Base-by-base conservation (phyloP, 2,329 filamentous ascomycete species). In the Dactylonectria estremocensis region DNA sequence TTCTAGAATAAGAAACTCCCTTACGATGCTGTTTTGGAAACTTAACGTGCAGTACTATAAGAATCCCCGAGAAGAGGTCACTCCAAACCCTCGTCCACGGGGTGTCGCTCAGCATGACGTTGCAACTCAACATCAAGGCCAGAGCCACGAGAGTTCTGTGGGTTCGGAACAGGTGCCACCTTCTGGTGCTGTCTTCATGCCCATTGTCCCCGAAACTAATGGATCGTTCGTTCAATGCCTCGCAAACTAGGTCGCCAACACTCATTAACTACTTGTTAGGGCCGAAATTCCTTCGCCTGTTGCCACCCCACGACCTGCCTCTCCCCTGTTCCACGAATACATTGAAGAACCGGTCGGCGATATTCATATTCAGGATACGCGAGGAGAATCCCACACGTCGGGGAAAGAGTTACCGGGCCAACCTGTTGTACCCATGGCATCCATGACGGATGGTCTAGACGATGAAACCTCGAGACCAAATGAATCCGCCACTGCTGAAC, bases 391-490 rank as follows among this genome's bases (percentile, higher is more conserved):
- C 1, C 14, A 1, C n/a, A 11, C 10, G 5, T 14, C 22, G 9
- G 49, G 14, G 14, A 54, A 24, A n/a, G n/a, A n/a, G 5, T 5
- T 11, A 1, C 50, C 40, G 8, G 50, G 43, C 20, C 22, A 5
- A 14, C 46, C 22, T 3, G 46, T 50, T 5, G 50, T 43, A 11
- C 56, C 56, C 9, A n/a, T 53, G 14, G 63, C 63, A 16, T 33
- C 35, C 14, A 57, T 61, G 57, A 9, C 24, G 3, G 28, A 18
- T 5, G 31, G n/a, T 9, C 35, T 35, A 14, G 3, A 24, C 16
- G 16, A 13, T 24, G 7, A 6, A 14, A 20, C 40, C 9, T 48
- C 37, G 10, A 31, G 7, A 18, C 4, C n/a, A 16, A 16, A 10
- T 2, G 18, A 40, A 16, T 16, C 40, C 16, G 16, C 56, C 31